These are phyloP conservation scores for Arctium lappa DNA, from an alignment of 129 eudicot species.

Conservation along the genomic window DNA sequence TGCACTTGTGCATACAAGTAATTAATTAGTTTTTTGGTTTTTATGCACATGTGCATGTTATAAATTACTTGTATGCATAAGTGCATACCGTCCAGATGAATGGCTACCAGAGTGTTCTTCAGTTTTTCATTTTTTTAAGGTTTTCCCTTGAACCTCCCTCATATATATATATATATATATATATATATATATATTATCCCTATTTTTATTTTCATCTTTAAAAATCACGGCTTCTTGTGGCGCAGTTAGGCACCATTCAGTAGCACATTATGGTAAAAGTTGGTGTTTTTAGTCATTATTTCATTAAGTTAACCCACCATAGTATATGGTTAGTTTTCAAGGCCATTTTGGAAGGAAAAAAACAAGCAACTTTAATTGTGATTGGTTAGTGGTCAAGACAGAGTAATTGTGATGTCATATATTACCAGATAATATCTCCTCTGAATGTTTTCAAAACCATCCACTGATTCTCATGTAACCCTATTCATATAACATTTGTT, in stretches of 20 bases:
- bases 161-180: too few species aligned
- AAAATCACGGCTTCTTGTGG: slow-evolving; percentile 27
- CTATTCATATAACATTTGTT: not conserved
- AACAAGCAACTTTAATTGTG: slow-evolving; percentile 32
- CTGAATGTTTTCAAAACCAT: slow-evolving; percentile 17
- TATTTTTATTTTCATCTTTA: slow-evolving; percentile 13
- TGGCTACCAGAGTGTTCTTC: too few species aligned
- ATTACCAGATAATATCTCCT: slow-evolving; percentile 31
- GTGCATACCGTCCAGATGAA: too few species aligned
- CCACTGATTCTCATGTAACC: slow-evolving; percentile 19
- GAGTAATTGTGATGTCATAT: slow-evolving; percentile 37
- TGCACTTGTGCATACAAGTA: too few species aligned
- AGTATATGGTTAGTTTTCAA: slow-evolving; percentile 36
- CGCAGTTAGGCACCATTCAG: slow-evolving; percentile 35
- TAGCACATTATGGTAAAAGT: slow-evolving; percentile 38
- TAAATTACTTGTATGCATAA: too few species aligned
- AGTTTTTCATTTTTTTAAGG: too few species aligned
- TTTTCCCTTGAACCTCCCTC: too few species aligned
- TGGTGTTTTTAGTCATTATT: slow-evolving; percentile 42
- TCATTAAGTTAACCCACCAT: slow-evolving; percentile 34
- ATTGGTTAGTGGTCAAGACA: slow-evolving; percentile 41
- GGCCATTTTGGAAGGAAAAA: slow-evolving; percentile 27
- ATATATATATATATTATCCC: not conserved
- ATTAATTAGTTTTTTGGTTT: too few species aligned
- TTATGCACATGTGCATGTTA: too few species aligned